These are phyloP conservation scores for Cystoderma amianthinum DNA, from an alignment of 768 basidiomycete genomes.

Conservation along the genomic window DNA sequence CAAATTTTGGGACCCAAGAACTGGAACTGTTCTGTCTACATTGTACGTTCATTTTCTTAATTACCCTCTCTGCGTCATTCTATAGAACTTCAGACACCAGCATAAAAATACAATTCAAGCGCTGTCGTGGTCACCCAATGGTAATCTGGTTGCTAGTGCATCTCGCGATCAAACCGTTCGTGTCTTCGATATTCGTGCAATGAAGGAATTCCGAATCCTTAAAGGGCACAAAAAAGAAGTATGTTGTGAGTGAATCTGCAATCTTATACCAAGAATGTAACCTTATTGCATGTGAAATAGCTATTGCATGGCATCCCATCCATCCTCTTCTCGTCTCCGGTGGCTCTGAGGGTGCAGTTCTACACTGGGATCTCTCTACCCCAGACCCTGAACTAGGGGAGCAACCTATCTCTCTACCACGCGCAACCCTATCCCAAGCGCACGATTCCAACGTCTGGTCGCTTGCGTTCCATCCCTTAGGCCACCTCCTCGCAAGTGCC, in stretches of 20 bases:
- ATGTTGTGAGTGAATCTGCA: constrained; percentile 60
- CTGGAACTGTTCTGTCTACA: constrained; percentile 84
- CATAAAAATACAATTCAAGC: constrained; percentile 98
- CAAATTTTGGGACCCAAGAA: constrained; percentile 99
- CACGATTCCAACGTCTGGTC: constrained; percentile 99
- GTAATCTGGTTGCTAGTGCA: constrained; percentile 89
- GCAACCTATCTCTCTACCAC: constrained; percentile 46
- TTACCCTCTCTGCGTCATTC: background rate
- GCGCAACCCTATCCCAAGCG: constrained; percentile 86
- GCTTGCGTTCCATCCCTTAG: constrained; percentile 90
- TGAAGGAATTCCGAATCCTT: constrained; percentile 90
- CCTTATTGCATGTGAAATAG: constrained; percentile 30
- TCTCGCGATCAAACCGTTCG: constrained; percentile 93
- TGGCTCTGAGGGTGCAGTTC: constrained; percentile 88
- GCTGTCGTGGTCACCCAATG: constrained; percentile 89
- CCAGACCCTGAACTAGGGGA: constrained; percentile 40
- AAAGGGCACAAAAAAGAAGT: constrained; percentile 99
- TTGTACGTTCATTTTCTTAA: constrained; percentile 44
- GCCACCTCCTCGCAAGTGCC: constrained; percentile 88
- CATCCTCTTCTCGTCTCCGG: constrained; percentile 91
- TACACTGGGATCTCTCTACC: constrained; percentile 88
- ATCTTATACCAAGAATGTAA: background rate
- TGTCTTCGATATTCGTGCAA: constrained; percentile 95
- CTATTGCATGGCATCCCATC: constrained; percentile 92
- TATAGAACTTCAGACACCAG: constrained; percentile 55